Percentiles rank a stretch among this genome's conserved stretches.
These are phyloP conservation scores for Backusella tuberculispora DNA, from an alignment of 192 early-diverging fungal genomes.

Conservation along the genomic window DNA sequence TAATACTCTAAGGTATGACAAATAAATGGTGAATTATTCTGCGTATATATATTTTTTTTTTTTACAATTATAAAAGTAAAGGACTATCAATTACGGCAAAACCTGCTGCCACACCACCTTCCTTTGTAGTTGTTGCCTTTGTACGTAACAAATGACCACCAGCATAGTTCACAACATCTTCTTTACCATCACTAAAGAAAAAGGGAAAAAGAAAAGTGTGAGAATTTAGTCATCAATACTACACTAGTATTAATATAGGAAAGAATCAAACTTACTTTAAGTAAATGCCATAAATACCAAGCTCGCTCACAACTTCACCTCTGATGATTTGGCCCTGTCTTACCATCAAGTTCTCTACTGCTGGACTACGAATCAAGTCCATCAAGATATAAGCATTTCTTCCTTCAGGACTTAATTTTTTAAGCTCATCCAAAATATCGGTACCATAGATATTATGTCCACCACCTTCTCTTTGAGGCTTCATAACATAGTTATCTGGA, in stretches of 20 bases:
- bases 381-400: slow-evolving; percentile 91
- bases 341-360: slow-evolving; percentile 73
- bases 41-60: neutral
- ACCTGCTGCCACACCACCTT: slow-evolving; percentile 96
- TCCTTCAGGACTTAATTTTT: slow-evolving; percentile 60
- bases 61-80: slow-evolving; percentile 49
- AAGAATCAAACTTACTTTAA: slow-evolving; percentile 60
- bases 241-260: neutral
- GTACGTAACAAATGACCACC: slow-evolving; percentile 94
- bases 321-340: slow-evolving; percentile 73
- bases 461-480: slow-evolving; percentile 97
- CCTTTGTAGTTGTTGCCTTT: slow-evolving; percentile 80
- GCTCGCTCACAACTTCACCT: slow-evolving; percentile 85
- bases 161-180: slow-evolving; percentile 69
- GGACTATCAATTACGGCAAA: slow-evolving; percentile 92
- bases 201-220: slow-evolving; percentile 11
- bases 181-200: slow-evolving; percentile 56
- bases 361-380: slow-evolving; percentile 89
- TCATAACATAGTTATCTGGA: slow-evolving; percentile 82
- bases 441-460: slow-evolving; percentile 93
- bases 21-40: neutral
- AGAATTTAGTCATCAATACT: neutral
- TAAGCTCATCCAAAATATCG: slow-evolving; percentile 70
- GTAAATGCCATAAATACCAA: slow-evolving; percentile 94
- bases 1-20: neutral